phyloP scores from a whole-genome alignment of 805 yeast genomes.

The Komagataella kurtzmanii region DNA sequence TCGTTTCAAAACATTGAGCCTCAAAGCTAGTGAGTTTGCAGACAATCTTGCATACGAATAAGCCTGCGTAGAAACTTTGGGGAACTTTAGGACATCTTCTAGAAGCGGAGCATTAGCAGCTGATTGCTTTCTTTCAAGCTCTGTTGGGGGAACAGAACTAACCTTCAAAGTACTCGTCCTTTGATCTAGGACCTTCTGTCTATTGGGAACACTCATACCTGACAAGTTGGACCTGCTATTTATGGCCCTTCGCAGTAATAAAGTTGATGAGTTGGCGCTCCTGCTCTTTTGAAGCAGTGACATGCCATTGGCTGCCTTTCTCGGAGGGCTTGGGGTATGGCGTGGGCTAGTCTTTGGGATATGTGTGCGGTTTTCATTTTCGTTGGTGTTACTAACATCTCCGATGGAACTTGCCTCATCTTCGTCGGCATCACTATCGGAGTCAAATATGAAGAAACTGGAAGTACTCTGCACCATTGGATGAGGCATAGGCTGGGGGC shows the following conservation, averaged over 20 bases:
- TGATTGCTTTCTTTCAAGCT: not conserved
- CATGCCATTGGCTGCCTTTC: not conserved
- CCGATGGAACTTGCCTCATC: not conserved
- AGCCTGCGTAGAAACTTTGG: conserved; percentile 72
- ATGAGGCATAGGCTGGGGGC: not conserved
- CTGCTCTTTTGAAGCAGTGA: not conserved
- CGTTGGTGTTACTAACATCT: not conserved
- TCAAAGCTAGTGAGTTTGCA: conserved; percentile 65
- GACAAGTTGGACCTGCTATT: not conserved
- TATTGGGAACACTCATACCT: not conserved
- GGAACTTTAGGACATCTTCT: conserved; percentile 44
- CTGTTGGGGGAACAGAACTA: not conserved
- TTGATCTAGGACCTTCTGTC: not conserved
- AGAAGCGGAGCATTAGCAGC: conserved; percentile 1
- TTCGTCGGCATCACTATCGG: not conserved
- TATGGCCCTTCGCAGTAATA: not conserved
- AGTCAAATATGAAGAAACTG: not conserved
- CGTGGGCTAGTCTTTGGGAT: not conserved
- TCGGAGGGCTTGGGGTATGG: not conserved
- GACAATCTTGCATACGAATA: conserved; percentile 76
- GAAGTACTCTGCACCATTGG: not conserved
- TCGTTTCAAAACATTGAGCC: conserved; percentile 62
- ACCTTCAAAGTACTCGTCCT: not conserved
- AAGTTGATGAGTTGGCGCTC: not conserved
- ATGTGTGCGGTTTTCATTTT: not conserved